A percentile compares a stretch with the other conserved stretches of the same genome.
Conservation (phyloP, 2,329 filamentous ascomycete genomes). For the Trichoderma koningiopsis region DNA sequence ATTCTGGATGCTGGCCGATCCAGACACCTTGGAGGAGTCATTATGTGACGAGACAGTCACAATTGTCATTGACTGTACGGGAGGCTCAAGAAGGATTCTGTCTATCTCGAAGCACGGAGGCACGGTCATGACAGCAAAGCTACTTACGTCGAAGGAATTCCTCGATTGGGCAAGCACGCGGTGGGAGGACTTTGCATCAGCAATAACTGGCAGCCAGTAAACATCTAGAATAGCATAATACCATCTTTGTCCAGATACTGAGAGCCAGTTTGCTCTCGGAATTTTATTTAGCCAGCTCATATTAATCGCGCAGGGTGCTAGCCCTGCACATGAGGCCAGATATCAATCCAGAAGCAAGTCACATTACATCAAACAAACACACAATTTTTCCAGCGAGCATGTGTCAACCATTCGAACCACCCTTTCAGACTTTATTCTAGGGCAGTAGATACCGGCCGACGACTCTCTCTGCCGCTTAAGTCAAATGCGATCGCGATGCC, state of each 20-base stretch:
- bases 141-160: slow-evolving; percentile 66
- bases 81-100: slow-evolving; percentile 60
- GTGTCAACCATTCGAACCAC: slow-evolving; percentile 84
- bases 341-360: not conserved
- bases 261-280: not conserved
- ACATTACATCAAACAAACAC: not conserved
- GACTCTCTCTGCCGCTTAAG: slow-evolving; percentile 64
- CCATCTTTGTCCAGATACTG: slow-evolving; percentile 21
- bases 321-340: not conserved
- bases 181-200: slow-evolving; percentile 42
- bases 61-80: slow-evolving; percentile 69
- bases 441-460: slow-evolving; percentile 86
- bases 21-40: slow-evolving; percentile 85
- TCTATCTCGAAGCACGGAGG: slow-evolving; percentile 85
- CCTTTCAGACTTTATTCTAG: slow-evolving; percentile 76
- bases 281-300: not conserved
- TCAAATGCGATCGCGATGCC: slow-evolving; percentile 57
- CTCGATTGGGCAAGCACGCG: slow-evolving; percentile 39
- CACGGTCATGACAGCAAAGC: slow-evolving; percentile 63
- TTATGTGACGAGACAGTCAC: slow-evolving; percentile 83
- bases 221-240: slow-evolving; percentile 32
- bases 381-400: slow-evolving; percentile 40
- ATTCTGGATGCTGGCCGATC: slow-evolving; percentile 82
- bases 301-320: not conserved
- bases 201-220: slow-evolving; percentile 33